Base-by-base conservation (phyloP, 768 basidiomycete species). In the Boletus rubropictus region DNA sequence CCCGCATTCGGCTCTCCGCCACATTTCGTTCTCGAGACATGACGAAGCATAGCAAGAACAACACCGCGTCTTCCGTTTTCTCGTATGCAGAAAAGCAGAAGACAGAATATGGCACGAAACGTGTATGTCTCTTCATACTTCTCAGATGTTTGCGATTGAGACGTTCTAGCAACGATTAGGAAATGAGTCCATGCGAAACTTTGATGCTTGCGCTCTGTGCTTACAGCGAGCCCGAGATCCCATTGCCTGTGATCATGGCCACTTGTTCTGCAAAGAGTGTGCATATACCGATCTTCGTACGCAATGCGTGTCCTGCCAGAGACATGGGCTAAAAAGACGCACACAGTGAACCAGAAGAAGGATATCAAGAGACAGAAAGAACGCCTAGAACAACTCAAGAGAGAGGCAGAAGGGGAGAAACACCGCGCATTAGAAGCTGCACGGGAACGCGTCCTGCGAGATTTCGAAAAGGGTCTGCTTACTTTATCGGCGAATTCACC, bases 191-290 rank as follows among this genome's bases (percentile, higher is more conserved):
- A 90, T 94, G 86, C 82, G 91, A 32, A 79, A 79, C 42, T 93
- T 96, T 64, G 90, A 96, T 65, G 83, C 90, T 1, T 98, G 96
- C 62, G 77, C 86, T 5, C 77, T 96, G 12, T 99, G 95, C 64
- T 72, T 96, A 29, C 82, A 89, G 44, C 76, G 78, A 34, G 93
- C 89, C 5, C 72, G 88, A 39, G 86, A 92, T 42, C 91, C 95
- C 0, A 72, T 94, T 28, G 79, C 84, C 10, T 98, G 96, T 59
- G 57, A 69, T 18, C 78, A 88, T 42, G 96, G 96, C 0, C 96
- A 98, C 67, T 56, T 98, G 20, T 98, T 92, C 65, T 99, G 96
- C 76, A 90, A 87, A 62, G 95, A 97, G 69, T 98, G 96, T 58
- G 85, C 86, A 21, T 81, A 93, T 50, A 80, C 85, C 2, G 89